Conservation (phyloP, 192 early-diverging fungal species). For the Spinellus fusiger region DNA sequence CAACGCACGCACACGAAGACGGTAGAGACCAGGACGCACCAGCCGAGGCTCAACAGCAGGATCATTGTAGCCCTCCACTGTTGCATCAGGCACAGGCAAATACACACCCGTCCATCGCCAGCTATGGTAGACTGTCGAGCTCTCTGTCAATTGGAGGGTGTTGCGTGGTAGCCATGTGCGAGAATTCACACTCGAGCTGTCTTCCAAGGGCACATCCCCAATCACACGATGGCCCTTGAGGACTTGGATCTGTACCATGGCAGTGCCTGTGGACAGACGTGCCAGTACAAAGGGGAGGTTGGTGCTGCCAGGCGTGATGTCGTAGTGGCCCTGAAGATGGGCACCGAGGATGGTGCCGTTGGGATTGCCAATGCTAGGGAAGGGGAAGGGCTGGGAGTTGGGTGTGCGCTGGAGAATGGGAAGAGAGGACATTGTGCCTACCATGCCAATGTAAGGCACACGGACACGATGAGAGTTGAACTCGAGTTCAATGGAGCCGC, state of each 20-base stretch:
- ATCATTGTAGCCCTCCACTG: constrained; percentile 7
- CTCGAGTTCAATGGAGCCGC: constrained; percentile 30
- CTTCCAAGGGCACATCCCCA: constrained; percentile 19
- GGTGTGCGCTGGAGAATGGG: constrained; percentile 28
- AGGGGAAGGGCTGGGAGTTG: constrained; percentile 12
- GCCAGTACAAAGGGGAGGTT: constrained; percentile 11
- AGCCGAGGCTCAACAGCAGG: not conserved
- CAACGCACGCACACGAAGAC: constrained; percentile 13
- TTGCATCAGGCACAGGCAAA: constrained; percentile 12
- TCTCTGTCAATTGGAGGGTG: not conserved
- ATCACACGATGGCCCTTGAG: constrained; percentile 2
- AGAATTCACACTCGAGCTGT: not conserved
- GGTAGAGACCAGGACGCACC: constrained; percentile 9
- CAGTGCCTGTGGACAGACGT: constrained; percentile 18
- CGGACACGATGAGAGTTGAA: constrained; percentile 2
- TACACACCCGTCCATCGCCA: constrained; percentile 22
- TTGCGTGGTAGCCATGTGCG: constrained; percentile 17
- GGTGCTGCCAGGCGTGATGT: not conserved
- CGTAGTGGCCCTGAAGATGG: not conserved
- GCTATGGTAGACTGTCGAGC: constrained; percentile 6
- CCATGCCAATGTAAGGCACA: constrained; percentile 40
- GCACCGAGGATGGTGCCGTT: constrained; percentile 1
- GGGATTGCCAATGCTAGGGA: constrained; percentile 22
- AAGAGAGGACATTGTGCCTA: constrained; percentile 33
- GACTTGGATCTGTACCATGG: constrained; percentile 16